Evolutionary conservation across 192 early-diverging fungal genomes (phyloP).

Genomic region (Blastocladiella britannica): DNA sequence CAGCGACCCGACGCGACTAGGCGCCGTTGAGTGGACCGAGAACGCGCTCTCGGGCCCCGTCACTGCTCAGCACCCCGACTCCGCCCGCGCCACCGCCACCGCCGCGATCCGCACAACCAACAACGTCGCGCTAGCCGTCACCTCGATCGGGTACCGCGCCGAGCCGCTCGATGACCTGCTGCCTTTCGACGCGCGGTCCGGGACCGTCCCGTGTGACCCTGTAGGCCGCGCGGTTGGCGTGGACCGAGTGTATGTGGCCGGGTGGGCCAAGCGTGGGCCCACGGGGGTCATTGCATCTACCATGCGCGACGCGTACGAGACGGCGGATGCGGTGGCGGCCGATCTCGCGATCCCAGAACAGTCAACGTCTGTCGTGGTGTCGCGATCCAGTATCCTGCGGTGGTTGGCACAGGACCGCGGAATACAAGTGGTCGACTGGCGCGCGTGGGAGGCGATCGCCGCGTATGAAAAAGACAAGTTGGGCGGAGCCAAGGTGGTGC

Average conservation of each 20-base stretch:
- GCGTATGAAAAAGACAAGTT: background rate
- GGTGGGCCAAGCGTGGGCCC: conserved; percentile 92
- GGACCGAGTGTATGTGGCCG: conserved; percentile 59
- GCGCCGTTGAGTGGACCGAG: conserved; percentile 28
- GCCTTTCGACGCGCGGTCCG: conserved; percentile 50
- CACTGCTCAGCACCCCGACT: no score
- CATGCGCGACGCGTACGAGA: conserved; percentile 83
- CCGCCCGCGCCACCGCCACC: conserved; percentile 34
- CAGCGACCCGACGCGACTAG: conserved; percentile 6
- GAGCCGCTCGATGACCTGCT: no score
- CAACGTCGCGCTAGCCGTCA: conserved; percentile 44
- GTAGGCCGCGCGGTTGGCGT: no score
- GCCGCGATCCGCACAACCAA: conserved; percentile 29
- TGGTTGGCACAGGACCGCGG: background rate
- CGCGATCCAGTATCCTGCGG: no score
- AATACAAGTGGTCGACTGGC: background rate
- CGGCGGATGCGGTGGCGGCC: conserved; percentile 48
- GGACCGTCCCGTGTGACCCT: conserved; percentile 53
- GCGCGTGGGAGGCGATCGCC: background rate
- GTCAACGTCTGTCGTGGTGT: no score
- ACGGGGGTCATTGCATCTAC: conserved; percentile 84
- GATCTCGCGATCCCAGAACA: conserved; percentile 12
- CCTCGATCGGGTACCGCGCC: conserved; percentile 76
- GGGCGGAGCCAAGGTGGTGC: background rate
- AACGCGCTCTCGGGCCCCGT: conserved; percentile 48